Evolutionary conservation across 1,139 yeast genomes (phyloP), one percentile per base, ranked within the genome.

Genomic region (Kazachstania sp.): DNA sequence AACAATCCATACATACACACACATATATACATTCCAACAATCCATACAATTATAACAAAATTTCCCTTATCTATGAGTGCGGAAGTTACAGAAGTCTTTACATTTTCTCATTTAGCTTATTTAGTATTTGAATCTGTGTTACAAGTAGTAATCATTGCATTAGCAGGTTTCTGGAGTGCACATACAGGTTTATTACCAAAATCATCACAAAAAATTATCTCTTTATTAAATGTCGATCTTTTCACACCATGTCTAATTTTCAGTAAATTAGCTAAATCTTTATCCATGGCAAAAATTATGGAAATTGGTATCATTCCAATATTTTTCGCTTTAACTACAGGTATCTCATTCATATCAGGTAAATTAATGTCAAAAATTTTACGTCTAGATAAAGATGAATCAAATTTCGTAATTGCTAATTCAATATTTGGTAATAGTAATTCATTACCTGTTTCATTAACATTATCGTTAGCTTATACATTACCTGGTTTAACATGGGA

Each of bases 401-500:
- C 82, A 2, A 84, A 83, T 63, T 83, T 82, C 54, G 88, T 83
- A 43, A 79, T 86, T 30, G 90, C 88, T 2, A 83, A 83, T 84
- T 82, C 84, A 1, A 86, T 83, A n/a, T 83, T 83, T 63, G 90
- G 90, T 45, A 83, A 83, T 61, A 82, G 88, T 45, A 83, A 83
- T 64, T 81, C 87, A 6, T 70, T 83, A 49, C 90, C 92, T 1
- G 90, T 83, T 2, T 82, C 88, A 0, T 71, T 83, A 52, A 83
- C 90, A 0, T 67, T 83, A 49, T 78, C 86, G 2, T 71, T 83
- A 54, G 81, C 88, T 1, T 80, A 80, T 61, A 79, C 88, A 0
- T 69, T 83, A 49, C 92, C 90, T 1, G 79, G 80, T 54, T 71
- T 83, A 52, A 75, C 78, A 46, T 83, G 92, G 92, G 85, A 80